These are phyloP conservation scores for Termitomyces sp. DNA, from an alignment of 768 basidiomycete genomes.

Conservation along the genomic window DNA sequence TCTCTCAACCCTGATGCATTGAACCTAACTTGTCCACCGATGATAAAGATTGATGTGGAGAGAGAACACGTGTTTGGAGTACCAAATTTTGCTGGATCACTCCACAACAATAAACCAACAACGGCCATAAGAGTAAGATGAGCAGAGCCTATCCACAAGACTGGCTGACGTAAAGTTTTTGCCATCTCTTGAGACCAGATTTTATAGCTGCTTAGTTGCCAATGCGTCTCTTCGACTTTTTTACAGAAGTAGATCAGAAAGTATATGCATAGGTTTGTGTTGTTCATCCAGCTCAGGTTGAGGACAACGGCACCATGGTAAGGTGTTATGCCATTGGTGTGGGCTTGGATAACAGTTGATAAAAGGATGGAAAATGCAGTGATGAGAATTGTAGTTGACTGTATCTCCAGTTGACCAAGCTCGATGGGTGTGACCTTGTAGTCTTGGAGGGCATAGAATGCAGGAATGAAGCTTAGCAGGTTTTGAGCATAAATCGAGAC, in stretches of 20 bases:
- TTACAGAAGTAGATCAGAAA: constrained; percentile 8
- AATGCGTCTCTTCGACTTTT: neutral
- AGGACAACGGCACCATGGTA: constrained; percentile 20
- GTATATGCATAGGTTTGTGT: too few species aligned
- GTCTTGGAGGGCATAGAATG: constrained; percentile 14
- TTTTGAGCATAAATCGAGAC: constrained; percentile 20
- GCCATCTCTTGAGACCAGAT: neutral
- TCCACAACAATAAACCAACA: neutral
- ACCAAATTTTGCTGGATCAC: neutral
- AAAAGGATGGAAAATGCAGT: constrained; percentile 4
- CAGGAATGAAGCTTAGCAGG: constrained; percentile 7
- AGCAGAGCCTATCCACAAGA: neutral
- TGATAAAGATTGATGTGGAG: neutral
- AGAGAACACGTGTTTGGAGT: neutral
- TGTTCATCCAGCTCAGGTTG: constrained; percentile 15
- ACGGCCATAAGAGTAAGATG: neutral
- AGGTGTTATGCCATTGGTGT: constrained; percentile 8
- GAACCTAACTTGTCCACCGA: neutral
- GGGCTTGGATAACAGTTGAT: constrained; percentile 17
- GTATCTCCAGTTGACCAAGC: constrained; percentile 7
- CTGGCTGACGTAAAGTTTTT: neutral
- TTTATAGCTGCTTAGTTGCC: neutral
- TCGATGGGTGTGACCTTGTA: constrained; percentile 15
- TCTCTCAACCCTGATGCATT: neutral
- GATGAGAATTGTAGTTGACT: constrained; percentile 17